Evolutionary conservation across 257 asterid genomes (phyloP).

Genomic region (Salvia miltiorrhiza): DNA sequence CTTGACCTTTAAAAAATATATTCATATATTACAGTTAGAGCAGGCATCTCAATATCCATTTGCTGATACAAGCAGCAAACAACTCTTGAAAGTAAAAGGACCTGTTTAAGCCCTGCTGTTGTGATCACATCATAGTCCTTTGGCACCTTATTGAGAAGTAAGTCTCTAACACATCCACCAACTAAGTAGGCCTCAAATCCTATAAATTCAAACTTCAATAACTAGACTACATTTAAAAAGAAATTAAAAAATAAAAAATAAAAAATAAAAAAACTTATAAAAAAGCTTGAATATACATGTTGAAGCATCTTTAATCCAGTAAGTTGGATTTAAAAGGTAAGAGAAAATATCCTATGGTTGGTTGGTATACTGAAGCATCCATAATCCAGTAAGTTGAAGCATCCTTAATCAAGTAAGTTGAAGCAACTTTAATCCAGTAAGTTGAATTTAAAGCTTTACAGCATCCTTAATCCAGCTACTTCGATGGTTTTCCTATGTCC

Average conservation of each 20-base stretch:
- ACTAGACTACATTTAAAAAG: slow-evolving; percentile 15
- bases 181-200: slow-evolving; percentile 91
- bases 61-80: slow-evolving; percentile 7
- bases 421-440: too few species aligned
- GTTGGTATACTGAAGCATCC: slow-evolving; percentile 10
- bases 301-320: slow-evolving; percentile 10
- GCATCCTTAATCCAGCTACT: too few species aligned
- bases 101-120: slow-evolving; percentile 69
- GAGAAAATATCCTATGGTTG: background rate
- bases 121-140: slow-evolving; percentile 93
- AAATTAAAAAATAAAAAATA: background rate
- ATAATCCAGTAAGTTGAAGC: too few species aligned
- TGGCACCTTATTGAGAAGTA: slow-evolving; percentile 74
- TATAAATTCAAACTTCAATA: slow-evolving; percentile 33
- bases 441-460: too few species aligned
- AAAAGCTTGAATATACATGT: background rate
- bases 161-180: slow-evolving; percentile 98
- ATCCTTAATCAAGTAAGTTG: too few species aligned
- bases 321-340: background rate
- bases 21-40: slow-evolving; percentile 15
- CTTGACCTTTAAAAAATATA: slow-evolving; percentile 43
- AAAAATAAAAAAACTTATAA: background rate
- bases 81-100: slow-evolving; percentile 27
- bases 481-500: background rate
- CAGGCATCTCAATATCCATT: slow-evolving; percentile 4